Conservation (phyloP, 306 rosid species). For the Trifolium repens region DNA sequence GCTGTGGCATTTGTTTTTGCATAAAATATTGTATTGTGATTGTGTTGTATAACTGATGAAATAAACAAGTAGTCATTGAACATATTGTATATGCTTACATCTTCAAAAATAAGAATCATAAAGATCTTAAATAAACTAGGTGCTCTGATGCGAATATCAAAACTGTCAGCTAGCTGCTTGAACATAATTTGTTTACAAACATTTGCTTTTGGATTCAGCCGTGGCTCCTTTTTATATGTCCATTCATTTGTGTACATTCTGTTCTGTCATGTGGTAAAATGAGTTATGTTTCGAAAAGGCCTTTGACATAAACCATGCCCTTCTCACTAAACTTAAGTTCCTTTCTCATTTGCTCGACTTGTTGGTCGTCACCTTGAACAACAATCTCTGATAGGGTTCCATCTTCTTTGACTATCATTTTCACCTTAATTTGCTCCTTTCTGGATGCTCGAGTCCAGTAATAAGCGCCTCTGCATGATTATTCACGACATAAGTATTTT, state of each 20-base stretch:
- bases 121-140: not conserved
- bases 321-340: conserved; percentile 76
- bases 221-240: not conserved
- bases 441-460: conserved; percentile 82
- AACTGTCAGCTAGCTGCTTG: conserved; percentile 8
- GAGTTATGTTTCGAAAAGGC: conserved; percentile 58
- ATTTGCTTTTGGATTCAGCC: not conserved
- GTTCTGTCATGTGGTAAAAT: not conserved
- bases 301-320: conserved; percentile 85
- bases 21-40: not conserved
- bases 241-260: not conserved
- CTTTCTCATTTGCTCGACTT: conserved; percentile 80
- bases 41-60: not conserved
- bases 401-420: conserved; percentile 63
- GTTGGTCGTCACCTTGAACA: conserved; percentile 92
- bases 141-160: not conserved
- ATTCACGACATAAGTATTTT: conserved; percentile 2
- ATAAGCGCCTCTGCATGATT: conserved; percentile 68
- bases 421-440: conserved; percentile 85
- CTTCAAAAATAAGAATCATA: not conserved
- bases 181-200: not conserved
- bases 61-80: not conserved
- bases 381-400: conserved; percentile 60
- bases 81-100: not conserved
- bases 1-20: not conserved